Evolutionary conservation across 352 stramenopile species (phyloP).

Genomic region (Globisporangium solare): DNA sequence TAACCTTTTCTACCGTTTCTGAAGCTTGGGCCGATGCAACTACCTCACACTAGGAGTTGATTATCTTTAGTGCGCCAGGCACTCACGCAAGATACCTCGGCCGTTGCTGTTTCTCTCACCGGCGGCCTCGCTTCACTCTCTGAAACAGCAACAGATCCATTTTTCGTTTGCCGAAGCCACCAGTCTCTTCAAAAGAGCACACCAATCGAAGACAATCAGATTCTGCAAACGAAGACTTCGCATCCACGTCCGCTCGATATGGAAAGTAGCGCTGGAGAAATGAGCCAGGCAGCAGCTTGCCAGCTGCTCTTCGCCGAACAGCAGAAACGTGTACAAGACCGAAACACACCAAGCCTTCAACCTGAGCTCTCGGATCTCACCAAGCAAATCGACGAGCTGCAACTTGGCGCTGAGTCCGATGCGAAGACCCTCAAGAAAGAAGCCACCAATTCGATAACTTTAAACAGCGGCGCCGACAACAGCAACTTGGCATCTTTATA

Average conservation of each 20-base stretch:
- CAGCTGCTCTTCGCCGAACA: constrained; percentile 3
- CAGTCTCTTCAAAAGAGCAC: neutral
- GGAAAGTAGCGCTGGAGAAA: neutral
- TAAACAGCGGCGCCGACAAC: neutral
- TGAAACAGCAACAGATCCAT: neutral
- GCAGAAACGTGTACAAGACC: neutral
- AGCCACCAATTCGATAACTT: neutral
- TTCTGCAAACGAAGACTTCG: neutral
- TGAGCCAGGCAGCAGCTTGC: constrained; percentile 7
- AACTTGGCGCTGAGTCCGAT: neutral
- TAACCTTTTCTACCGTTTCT: neutral
- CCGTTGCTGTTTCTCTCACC: too few species aligned
- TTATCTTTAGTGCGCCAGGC: neutral
- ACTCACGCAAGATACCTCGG: too few species aligned
- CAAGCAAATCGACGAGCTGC: constrained; percentile 5
- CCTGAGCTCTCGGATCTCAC: constrained; percentile 9
- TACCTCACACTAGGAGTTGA: neutral
- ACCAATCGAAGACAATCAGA: neutral
- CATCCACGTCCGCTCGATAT: neutral
- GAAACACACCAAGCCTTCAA: neutral
- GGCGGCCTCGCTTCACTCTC: neutral
- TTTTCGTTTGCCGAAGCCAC: neutral
- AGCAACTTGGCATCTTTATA: constrained; percentile 26
- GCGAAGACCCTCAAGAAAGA: neutral
- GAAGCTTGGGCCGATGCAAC: neutral